Conservation (phyloP, 768 basidiomycete genomes). For the Dictyophora rubrovolvata region DNA sequence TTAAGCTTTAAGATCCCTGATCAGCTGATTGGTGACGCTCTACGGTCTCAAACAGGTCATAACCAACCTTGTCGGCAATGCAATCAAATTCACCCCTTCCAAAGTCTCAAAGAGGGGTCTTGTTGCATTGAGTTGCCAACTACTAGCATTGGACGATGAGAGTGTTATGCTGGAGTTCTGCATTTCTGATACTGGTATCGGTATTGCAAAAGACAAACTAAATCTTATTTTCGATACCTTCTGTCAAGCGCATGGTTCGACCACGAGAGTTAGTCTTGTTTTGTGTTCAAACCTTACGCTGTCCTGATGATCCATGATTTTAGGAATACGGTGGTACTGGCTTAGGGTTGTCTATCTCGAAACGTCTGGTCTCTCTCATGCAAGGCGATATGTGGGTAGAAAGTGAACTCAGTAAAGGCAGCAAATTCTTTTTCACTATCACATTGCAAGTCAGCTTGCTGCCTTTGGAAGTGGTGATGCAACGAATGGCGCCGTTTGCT, state of each 20-base stretch:
- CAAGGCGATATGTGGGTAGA: conserved; percentile 99
- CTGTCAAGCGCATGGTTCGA: conserved; percentile 97
- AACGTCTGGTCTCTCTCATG: conserved; percentile 94
- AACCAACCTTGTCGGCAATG: conserved; percentile 91
- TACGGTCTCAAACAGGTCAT: conserved; percentile 91
- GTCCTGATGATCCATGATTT: background rate
- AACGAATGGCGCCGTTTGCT: conserved; percentile 79
- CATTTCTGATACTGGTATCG: conserved; percentile 95
- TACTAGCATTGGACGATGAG: conserved; percentile 69
- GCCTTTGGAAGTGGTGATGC: conserved; percentile 58
- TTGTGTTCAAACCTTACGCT: background rate
- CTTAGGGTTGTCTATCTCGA: conserved; percentile 93
- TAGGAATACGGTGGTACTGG: conserved; percentile 98
- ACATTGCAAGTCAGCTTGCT: conserved; percentile 72
- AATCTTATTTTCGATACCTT: conserved; percentile 99
- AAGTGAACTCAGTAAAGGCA: conserved; percentile 85
- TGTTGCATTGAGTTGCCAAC: conserved; percentile 79
- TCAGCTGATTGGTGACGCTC: conserved; percentile 91
- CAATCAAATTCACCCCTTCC: conserved; percentile 91
- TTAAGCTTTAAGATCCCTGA: conserved; percentile 94
- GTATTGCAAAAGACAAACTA: conserved; percentile 96
- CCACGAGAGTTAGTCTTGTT: conserved; percentile 55
- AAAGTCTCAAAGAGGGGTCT: conserved; percentile 74
- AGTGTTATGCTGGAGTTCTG: conserved; percentile 93
- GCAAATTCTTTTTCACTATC: conserved; percentile 95